Base-by-base conservation (phyloP, 2,329 filamentous ascomycete species). In the Ceratocystis papillata region DNA sequence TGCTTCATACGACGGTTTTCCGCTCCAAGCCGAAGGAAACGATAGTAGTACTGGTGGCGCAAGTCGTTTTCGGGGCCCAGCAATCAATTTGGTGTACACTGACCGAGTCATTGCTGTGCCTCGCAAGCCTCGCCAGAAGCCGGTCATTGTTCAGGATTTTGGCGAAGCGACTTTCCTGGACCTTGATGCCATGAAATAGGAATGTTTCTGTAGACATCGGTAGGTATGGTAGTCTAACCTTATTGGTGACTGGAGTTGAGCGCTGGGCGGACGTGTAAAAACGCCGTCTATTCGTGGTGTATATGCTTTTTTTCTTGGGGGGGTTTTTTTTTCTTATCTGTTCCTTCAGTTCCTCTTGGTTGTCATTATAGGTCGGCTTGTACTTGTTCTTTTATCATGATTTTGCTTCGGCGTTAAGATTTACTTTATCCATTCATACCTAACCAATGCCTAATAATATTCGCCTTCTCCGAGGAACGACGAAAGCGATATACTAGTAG, bases 91-190 rank as follows among this genome's bases (percentile, higher is more conserved):
- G 17, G 73, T 72, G 30, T 77, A 75, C 70, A 71, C 71, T 46
- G 73, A 75, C 3, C 77, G 82, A 30, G 72, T 78, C 5, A 76
- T 83, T 71, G 82, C 82, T 2, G 73, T 80, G 41, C 82, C 82
- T 1, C 73, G 71, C 25, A 67, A 67, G 63, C 17, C 59, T 20
- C 64, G 60, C 20, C 66, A 62, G 41, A 20, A 44, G 63, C 30
- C 63, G 2, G 33, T 25, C 25, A 30, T 63, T 41, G 74, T 75
- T 53, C 74, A 75, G 20, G 86, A 90, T 72, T 90, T 90, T 73
- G 85, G 81, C 67, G 87, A 90, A 67, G 87, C 87, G 0, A 79
- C 82, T 0, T 90, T 90, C 68, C 73, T 87, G 64, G 82, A 63
- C 10, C 59, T 57, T 57, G 53, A 57, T 22, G 28, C 28, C 17